Conservation (phyloP, 2,329 filamentous ascomycete genomes). For the Scedosporium apiospermum region DNA sequence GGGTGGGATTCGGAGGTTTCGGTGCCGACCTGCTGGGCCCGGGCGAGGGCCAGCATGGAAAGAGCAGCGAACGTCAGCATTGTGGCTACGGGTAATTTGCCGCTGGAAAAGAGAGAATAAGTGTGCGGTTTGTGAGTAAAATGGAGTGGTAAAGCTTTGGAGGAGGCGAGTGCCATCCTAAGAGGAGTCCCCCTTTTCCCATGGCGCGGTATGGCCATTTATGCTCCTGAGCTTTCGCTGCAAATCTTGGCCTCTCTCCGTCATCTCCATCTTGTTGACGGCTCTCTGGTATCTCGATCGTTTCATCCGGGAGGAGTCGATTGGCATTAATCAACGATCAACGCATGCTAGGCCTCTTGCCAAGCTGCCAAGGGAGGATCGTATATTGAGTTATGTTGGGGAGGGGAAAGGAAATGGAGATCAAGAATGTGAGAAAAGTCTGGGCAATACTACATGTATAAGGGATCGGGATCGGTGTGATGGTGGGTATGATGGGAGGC, state of each 20-base stretch:
- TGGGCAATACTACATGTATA: neutral
- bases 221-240: neutral
- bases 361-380: neutral
- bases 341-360: neutral
- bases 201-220: neutral
- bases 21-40: conserved; percentile 31
- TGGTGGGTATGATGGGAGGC: neutral
- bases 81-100: neutral
- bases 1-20: conserved; percentile 30
- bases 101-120: neutral
- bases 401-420: neutral
- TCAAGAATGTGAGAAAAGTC: neutral
- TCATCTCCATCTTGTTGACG: neutral
- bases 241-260: neutral
- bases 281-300: neutral
- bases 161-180: neutral
- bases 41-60: conserved; percentile 22
- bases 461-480: neutral
- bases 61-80: neutral
- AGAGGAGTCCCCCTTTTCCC: neutral
- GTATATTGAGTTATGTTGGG: neutral
- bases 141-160: neutral
- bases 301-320: neutral
- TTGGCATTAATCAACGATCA: neutral
- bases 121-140: neutral